Conservation (phyloP, 208 protist species). For the Crithidia mellificae region DNA sequence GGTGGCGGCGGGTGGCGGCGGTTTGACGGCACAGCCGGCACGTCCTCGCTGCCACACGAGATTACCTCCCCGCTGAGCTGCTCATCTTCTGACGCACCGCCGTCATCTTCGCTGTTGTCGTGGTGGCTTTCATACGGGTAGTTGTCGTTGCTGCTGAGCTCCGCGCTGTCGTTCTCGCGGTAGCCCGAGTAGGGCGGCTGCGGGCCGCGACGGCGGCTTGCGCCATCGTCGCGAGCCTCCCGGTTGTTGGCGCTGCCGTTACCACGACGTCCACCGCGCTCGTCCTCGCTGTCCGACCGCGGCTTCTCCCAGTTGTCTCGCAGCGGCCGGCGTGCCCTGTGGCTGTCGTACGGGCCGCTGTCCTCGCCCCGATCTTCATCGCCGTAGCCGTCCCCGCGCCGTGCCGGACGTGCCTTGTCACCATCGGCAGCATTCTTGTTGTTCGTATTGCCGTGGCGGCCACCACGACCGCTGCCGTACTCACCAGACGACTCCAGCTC, state of each 20-base stretch:
- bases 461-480: constrained; percentile 2
- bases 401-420: neutral
- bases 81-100: no score
- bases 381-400: neutral
- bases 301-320: constrained; percentile 13
- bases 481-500: neutral
- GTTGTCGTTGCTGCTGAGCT: neutral
- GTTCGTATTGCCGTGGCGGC: neutral
- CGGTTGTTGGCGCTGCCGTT: neutral
- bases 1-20: neutral
- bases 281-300: neutral
- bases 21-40: neutral
- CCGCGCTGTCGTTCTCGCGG: neutral
- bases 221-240: neutral
- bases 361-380: neutral
- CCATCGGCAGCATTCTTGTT: neutral
- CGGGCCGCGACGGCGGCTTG: neutral
- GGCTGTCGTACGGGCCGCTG: neutral
- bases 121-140: no score
- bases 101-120: no score
- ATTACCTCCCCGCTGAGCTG: constrained; percentile 2
- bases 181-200: neutral
- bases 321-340: neutral
- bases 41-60: constrained; percentile 8
- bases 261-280: neutral